Conservation (phyloP, 306 rosid species). For the Malus asiatica region DNA sequence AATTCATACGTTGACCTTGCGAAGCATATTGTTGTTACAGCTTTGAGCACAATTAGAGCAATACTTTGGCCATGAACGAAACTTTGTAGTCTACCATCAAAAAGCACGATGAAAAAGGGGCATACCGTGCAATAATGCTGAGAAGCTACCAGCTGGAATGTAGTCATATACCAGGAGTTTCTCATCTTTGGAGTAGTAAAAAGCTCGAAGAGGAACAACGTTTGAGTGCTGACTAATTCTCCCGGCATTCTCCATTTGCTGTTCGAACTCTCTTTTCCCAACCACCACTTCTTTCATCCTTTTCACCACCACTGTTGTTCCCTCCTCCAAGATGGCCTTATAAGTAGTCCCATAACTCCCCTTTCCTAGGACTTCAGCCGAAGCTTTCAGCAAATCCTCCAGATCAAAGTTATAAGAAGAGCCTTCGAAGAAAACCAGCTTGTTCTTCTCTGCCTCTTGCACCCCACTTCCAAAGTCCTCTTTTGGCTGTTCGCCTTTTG, state of each 20-base stretch:
- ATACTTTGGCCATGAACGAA: neutral
- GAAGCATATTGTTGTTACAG: neutral
- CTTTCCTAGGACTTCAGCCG: constrained; percentile 81
- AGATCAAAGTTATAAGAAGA: constrained; percentile 62
- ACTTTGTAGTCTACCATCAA: neutral
- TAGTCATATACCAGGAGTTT: constrained; percentile 63
- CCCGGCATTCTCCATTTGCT: constrained; percentile 59
- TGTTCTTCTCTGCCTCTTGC: constrained; percentile 70
- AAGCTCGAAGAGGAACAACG: constrained; percentile 59
- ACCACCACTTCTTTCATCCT: constrained; percentile 57
- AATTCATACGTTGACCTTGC: neutral
- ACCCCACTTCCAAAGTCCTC: constrained; percentile 75
- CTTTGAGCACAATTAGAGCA: neutral
- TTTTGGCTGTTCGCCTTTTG: constrained; percentile 41
- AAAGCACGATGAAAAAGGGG: neutral
- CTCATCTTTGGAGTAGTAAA: constrained; percentile 76
- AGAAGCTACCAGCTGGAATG: constrained; percentile 44
- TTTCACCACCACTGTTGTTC: constrained; percentile 63
- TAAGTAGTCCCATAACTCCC: constrained; percentile 80
- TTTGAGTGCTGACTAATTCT: constrained; percentile 55
- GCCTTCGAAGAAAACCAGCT: constrained; percentile 51
- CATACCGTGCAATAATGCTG: constrained; percentile 64
- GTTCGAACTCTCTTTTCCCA: constrained; percentile 68
- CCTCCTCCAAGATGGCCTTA: constrained; percentile 72
- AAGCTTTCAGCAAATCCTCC: constrained; percentile 73